These are phyloP conservation scores for Boletellus sp. DNA, from an alignment of 768 basidiomycete genomes.

Conservation along the genomic window DNA sequence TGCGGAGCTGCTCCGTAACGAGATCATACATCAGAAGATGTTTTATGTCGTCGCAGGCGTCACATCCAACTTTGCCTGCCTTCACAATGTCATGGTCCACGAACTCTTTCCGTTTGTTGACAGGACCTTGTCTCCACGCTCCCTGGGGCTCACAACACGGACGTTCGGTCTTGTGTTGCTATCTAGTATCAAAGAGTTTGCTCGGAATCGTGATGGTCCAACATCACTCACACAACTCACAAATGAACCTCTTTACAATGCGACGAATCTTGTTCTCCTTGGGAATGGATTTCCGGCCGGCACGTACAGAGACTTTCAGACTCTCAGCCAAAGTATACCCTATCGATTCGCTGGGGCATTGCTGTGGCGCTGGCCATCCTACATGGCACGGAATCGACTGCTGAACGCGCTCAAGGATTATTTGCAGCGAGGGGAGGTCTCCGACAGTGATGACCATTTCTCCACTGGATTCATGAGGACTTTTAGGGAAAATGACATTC, in stretches of 20 bases:
- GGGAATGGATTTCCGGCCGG: constrained; percentile 15
- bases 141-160: constrained; percentile 10
- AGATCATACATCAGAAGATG: constrained; percentile 8
- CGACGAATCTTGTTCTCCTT: constrained; percentile 19
- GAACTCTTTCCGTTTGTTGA: constrained; percentile 23
- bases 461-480: constrained; percentile 10
- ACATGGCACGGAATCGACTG: constrained; percentile 11
- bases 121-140: constrained; percentile 12
- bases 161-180: constrained; percentile 12
- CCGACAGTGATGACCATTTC: constrained; percentile 5
- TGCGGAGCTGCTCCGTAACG: constrained; percentile 8
- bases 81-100: constrained; percentile 18
- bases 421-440: constrained; percentile 9
- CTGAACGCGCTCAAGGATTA: constrained; percentile 8
- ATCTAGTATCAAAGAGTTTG: constrained; percentile 9
- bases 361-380: constrained; percentile 14
- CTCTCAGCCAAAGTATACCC: constrained; percentile 14
- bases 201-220: not conserved
- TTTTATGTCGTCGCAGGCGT: constrained; percentile 13
- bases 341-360: constrained; percentile 15
- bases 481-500: constrained; percentile 18
- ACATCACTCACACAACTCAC: constrained; percentile 18
- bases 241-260: constrained; percentile 15
- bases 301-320: constrained; percentile 22
- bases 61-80: not conserved